These are phyloP conservation scores for Camelina laxa DNA, from an alignment of 345 rosid species.

Conservation along the genomic window DNA sequence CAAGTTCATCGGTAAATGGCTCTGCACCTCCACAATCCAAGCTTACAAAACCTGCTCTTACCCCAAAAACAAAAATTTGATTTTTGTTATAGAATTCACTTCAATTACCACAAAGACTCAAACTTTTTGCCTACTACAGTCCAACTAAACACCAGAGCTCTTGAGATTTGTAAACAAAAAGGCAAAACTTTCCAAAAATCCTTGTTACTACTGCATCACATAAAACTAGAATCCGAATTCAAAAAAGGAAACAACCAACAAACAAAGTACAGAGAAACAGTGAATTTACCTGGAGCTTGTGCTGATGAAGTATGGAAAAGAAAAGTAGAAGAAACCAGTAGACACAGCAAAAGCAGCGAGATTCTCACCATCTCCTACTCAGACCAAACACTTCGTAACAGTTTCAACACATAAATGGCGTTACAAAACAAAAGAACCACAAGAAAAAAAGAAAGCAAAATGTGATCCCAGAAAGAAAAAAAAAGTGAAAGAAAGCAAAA, in stretches of 20 bases:
- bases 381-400: constrained; percentile 35
- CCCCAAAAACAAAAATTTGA: constrained; percentile 1
- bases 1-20: constrained; percentile 77
- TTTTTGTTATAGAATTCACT: constrained; percentile 16
- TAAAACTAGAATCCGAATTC: not conserved
- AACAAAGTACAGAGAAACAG: not conserved
- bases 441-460: constrained; percentile 5
- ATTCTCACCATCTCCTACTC: constrained; percentile 58
- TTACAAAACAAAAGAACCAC: not conserved
- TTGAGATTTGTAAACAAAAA: not conserved
- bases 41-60: constrained; percentile 83
- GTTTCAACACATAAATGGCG: constrained; percentile 40
- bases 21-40: constrained; percentile 86
- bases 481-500: not conserved
- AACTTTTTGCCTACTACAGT: not conserved
- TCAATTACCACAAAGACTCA: constrained; percentile 12
- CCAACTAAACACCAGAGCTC: not conserved
- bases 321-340: constrained; percentile 45
- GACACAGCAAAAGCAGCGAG: constrained; percentile 42
- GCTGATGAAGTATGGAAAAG: constrained; percentile 55
- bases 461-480: constrained; percentile 21
- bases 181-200: not conserved
- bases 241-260: not conserved
- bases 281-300: constrained; percentile 64
- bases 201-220: constrained; percentile 5